Percentiles rank a stretch among this genome's conserved stretches.
Evolutionary conservation across 805 yeast genomes (phyloP).

Genomic region (Vanderwaltozyma yarrowii): DNA sequence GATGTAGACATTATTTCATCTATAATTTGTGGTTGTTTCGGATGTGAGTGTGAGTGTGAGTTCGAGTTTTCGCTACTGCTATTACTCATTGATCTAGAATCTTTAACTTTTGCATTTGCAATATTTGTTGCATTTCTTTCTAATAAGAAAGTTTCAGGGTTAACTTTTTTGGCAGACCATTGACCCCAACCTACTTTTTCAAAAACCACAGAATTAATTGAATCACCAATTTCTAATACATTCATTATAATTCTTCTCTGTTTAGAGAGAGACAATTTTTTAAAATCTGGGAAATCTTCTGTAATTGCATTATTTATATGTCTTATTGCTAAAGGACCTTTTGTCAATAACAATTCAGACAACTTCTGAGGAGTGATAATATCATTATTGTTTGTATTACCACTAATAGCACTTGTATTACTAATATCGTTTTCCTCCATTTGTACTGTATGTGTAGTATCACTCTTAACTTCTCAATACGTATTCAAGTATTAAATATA

Average conservation of each 20-base stretch:
- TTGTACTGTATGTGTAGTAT: too few species aligned
- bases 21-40: too few species aligned
- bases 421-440: too few species aligned
- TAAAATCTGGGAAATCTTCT: conserved; percentile 65
- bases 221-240: conserved; percentile 65
- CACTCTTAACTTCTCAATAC: too few species aligned
- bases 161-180: conserved; percentile 54
- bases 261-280: conserved; percentile 69
- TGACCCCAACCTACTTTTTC: conserved; percentile 98
- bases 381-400: too few species aligned
- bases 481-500: too few species aligned
- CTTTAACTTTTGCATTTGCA: conserved; percentile 35
- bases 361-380: conserved; percentile 66
- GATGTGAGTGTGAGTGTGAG: too few species aligned
- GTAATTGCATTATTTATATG: conserved; percentile 74
- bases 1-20: too few species aligned
- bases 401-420: background rate
- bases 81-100: conserved; percentile 8
- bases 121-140: conserved; percentile 34
- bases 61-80: background rate
- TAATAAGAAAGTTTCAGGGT: conserved; percentile 25
- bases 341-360: conserved; percentile 52
- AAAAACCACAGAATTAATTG: conserved; percentile 47
- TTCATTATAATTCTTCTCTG: conserved; percentile 85
- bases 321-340: conserved; percentile 87